Base-by-base conservation (phyloP, 306 rosid genomes). In the Canavalia gladiata region DNA sequence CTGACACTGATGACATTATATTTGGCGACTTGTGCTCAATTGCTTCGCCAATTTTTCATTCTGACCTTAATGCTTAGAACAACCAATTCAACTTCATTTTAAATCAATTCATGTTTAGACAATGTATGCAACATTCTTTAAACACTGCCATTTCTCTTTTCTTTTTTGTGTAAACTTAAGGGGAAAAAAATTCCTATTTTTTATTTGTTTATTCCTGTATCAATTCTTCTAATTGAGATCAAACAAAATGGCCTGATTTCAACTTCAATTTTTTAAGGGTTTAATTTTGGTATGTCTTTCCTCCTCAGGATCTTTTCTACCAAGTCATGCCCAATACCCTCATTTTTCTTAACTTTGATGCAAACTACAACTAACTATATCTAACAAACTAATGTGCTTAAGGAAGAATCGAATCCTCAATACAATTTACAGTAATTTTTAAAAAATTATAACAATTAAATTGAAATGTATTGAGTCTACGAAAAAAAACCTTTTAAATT, bases 11-110 rank as follows among this genome's bases (percentile, higher is more conserved):
- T 68, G 97, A 90, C 84, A 72, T 86, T 68, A 88, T 93, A 59
- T 93, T 93, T 49, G 93, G 93, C 50, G 94, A 81, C 18, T 72
- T 91, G n/a, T 82, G 69, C 74, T 83, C 90, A 3, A 84, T 91
- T 37, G 82, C 74, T 51, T 81, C 92, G 2, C 86, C 94, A 41
- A 64, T 86, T 81, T 93, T 93, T 86, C 88, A 87, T 29, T 88
- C 73, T 75, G 97, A 86, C 60, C 91, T 92, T 5, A 87, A 90
- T 82, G 86, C 86, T 54, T 87, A 3, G 5, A 67, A 2, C 31
- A 73, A 54, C 1, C 9, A 55, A 37, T 54, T 54, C 28, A 10
- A 11, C 7, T 2, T 0, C 41, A 37, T 37, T 37, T 37, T 2
- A 37, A 37, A 37, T 37, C 41, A 37, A 37, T 37, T 18, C 25